Evolutionary conservation across 2,329 filamentous ascomycete genomes (phyloP).

Genomic region (Tolypocladium ovalisporum): DNA sequence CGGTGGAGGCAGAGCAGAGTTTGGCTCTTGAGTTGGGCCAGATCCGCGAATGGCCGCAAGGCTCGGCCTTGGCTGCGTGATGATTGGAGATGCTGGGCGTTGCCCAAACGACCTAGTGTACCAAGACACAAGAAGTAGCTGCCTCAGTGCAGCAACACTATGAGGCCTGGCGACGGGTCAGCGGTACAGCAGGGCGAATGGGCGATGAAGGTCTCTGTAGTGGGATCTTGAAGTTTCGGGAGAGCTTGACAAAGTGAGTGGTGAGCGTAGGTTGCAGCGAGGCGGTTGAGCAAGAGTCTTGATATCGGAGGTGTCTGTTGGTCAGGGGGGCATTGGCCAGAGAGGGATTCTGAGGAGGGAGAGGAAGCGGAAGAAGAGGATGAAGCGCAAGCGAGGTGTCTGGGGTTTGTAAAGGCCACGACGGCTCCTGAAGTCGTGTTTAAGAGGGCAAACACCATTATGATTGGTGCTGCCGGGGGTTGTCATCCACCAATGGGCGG

Average conservation of each 20-base stretch:
- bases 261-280: background rate
- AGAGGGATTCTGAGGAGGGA: constrained; percentile 1
- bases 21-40: constrained; percentile 32
- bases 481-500: constrained; percentile 21
- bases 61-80: constrained; percentile 3
- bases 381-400: constrained; percentile 12
- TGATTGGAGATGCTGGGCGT: constrained; percentile 2
- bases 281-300: background rate
- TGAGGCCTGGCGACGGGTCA: background rate
- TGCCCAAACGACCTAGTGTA: constrained; percentile 9
- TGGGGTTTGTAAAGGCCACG: constrained; percentile 14
- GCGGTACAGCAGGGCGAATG: background rate
- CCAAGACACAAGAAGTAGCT: constrained; percentile 5
- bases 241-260: background rate
- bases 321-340: background rate
- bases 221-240: background rate
- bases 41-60: constrained; percentile 19
- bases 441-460: constrained; percentile 15
- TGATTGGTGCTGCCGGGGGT: constrained; percentile 23
- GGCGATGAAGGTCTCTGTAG: background rate
- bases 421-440: constrained; percentile 14
- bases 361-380: constrained; percentile 3
- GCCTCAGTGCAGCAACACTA: constrained; percentile 1
- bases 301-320: background rate
- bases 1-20: constrained; percentile 28